Conservation (phyloP, 202 grass and related monocot species). For the Setaria viridis region DNA sequence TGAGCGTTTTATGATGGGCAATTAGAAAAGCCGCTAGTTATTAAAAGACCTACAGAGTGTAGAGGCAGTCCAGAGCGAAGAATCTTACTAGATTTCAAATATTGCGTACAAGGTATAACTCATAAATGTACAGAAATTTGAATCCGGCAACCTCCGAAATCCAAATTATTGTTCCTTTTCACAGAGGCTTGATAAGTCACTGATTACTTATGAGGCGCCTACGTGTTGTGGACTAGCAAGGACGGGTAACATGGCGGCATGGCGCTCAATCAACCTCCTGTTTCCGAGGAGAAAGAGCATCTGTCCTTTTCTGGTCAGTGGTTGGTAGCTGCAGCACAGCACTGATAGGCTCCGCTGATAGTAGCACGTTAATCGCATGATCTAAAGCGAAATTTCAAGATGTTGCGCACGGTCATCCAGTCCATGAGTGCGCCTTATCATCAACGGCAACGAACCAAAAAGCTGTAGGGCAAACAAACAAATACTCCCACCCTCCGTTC, state of each 20-base stretch:
- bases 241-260: conserved; percentile 43
- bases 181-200: neutral
- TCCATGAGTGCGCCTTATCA: neutral
- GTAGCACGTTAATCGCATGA: conserved; percentile 16
- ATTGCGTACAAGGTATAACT: neutral
- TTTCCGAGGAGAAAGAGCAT: conserved; percentile 17
- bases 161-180: neutral
- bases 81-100: neutral
- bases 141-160: conserved; percentile 32
- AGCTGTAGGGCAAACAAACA: neutral
- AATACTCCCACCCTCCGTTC: neutral
- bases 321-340: neutral
- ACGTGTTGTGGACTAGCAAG: neutral
- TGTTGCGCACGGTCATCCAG: neutral
- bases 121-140: conserved; percentile 5
- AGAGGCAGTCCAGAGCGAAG: no score
- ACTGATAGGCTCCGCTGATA: neutral
- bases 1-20: no score
- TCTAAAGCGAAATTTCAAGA: conserved; percentile 18
- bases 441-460: neutral
- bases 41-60: no score
- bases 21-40: no score
- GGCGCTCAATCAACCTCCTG: conserved; percentile 32
- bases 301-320: neutral
- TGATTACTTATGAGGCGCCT: neutral